phyloP scores from a whole-genome alignment of 352 stramenopile species.

The Elongisporangium undulatum region DNA sequence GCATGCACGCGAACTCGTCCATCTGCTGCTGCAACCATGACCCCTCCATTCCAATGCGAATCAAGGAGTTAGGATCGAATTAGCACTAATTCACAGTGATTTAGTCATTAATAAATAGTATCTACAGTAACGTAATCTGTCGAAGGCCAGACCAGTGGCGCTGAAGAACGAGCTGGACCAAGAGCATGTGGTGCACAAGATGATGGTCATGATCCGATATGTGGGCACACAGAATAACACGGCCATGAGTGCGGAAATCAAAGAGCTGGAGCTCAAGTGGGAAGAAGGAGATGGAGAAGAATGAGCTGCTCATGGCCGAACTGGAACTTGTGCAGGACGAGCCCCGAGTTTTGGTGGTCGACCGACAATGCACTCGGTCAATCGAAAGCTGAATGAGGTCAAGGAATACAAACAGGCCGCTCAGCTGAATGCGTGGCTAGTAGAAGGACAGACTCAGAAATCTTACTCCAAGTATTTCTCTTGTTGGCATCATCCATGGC shows the following conservation, averaged over 20 bases:
- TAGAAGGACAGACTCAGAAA: neutral
- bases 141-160: no score
- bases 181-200: slow-evolving; percentile 42
- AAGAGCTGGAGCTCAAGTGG: slow-evolving; percentile 47
- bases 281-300: slow-evolving; percentile 63
- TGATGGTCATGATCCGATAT: slow-evolving; percentile 43
- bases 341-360: slow-evolving; percentile 25
- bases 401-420: slow-evolving; percentile 24
- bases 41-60: neutral
- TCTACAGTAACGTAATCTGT: no score
- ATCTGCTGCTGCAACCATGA: slow-evolving; percentile 26
- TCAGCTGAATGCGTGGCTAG: slow-evolving; percentile 23
- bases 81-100: neutral
- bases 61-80: neutral
- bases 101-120: neutral
- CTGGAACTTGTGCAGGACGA: slow-evolving; percentile 47
- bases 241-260: slow-evolving; percentile 39
- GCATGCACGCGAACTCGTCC: slow-evolving; percentile 74
- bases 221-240: slow-evolving; percentile 51
- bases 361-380: slow-evolving; percentile 61
- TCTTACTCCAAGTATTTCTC: no score
- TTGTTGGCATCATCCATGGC: no score
- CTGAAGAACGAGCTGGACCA: slow-evolving; percentile 64
- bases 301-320: slow-evolving; percentile 45
- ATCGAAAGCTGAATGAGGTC: slow-evolving; percentile 55